Percentiles rank a stretch among this genome's conserved stretches.
Evolutionary conservation across 1,284 basidiomycete genomes (phyloP).

Genomic region (Ustilago loliicola): DNA sequence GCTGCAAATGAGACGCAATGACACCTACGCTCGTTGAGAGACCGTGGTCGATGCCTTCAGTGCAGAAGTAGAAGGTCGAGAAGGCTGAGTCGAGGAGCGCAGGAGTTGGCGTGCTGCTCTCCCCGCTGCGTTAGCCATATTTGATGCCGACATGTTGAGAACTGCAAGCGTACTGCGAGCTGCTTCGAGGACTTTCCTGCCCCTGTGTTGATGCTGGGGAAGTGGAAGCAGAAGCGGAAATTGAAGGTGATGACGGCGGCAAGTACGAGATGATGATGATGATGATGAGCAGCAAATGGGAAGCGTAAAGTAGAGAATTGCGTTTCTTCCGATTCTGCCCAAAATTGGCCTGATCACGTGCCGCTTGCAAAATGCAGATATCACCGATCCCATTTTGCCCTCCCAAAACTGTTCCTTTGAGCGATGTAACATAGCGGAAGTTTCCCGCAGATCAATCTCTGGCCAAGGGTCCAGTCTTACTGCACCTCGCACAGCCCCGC

Average conservation of each 20-base stretch:
- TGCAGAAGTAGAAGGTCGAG: conserved; percentile 29
- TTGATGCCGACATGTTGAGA: conserved; percentile 25
- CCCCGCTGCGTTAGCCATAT: conserved; percentile 20
- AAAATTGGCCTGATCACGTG: conserved; percentile 27
- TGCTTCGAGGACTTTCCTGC: background rate
- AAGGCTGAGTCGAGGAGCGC: conserved; percentile 13
- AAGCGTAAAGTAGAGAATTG: conserved; percentile 6
- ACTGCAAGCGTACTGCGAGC: background rate
- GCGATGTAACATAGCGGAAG: background rate
- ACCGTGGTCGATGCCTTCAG: conserved; percentile 1
- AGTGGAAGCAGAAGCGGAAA: background rate
- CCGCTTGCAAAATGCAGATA: background rate
- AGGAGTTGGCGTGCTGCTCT: conserved; percentile 28
- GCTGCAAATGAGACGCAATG: background rate
- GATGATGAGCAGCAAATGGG: conserved; percentile 11
- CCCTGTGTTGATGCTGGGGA: background rate
- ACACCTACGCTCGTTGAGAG: conserved; percentile 27
- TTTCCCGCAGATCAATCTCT: background rate
- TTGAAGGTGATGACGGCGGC: background rate
- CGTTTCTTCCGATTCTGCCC: conserved; percentile 28
- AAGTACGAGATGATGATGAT: conserved; percentile 5
- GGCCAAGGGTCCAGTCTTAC: conserved; percentile 11
- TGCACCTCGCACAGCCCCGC: conserved; percentile 6
- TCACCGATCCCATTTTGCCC: background rate
- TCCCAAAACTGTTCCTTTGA: background rate